phyloP scores from a whole-genome alignment of 2,329 filamentous ascomycete genomes.

The Ceratocystis huliohia region DNA sequence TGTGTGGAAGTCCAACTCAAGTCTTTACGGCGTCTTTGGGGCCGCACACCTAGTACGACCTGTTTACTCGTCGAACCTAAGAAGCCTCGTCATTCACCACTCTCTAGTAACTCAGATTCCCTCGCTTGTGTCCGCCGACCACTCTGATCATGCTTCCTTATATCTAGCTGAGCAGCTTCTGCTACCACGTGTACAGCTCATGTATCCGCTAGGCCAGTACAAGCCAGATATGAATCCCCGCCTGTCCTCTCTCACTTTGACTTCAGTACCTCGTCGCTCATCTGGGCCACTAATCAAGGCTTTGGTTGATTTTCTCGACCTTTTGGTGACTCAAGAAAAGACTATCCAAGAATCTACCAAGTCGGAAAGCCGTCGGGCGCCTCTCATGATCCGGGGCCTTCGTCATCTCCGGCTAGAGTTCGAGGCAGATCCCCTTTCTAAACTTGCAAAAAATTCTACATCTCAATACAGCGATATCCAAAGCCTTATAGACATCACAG shows the following conservation, averaged over 20 bases:
- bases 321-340: conserved; percentile 38
- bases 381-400: conserved; percentile 39
- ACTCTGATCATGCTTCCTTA: conserved; percentile 29
- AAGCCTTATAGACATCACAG: conserved; percentile 32
- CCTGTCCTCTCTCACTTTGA: conserved; percentile 40
- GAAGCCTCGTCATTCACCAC: conserved; percentile 44
- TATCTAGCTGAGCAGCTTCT: conserved; percentile 37
- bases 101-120: conserved; percentile 46
- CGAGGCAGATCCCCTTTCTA: conserved; percentile 31
- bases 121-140: conserved; percentile 31
- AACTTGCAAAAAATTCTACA: conserved; percentile 24
- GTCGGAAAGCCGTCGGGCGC: conserved; percentile 28
- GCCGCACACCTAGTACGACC: conserved; percentile 39
- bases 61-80: conserved; percentile 41
- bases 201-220: conserved; percentile 37
- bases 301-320: conserved; percentile 37
- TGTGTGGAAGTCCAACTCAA: conserved; percentile 27
- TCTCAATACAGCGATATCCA: conserved; percentile 32
- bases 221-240: conserved; percentile 46
- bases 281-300: conserved; percentile 37
- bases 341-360: conserved; percentile 29
- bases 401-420: conserved; percentile 44
- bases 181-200: conserved; percentile 32
- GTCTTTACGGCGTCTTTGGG: conserved; percentile 35
- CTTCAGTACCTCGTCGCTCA: conserved; percentile 42